Evolutionary conservation across 495 filamentous ascomycete genomes (phyloP).

Genomic region (Penicillium crystallinum): DNA sequence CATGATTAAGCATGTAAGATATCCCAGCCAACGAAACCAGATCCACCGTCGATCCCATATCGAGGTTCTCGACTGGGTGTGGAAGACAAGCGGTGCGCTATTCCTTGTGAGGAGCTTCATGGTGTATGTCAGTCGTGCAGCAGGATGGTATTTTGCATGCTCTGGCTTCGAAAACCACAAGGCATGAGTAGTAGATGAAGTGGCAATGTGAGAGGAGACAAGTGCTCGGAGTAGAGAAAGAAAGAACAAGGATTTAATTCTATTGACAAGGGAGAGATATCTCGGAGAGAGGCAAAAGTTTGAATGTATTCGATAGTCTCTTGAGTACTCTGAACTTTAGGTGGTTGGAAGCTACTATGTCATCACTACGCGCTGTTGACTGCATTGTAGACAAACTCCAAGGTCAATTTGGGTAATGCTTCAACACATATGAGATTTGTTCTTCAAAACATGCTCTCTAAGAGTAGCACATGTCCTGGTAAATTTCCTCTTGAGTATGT

Average conservation of each 20-base stretch:
- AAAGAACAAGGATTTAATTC: no score
- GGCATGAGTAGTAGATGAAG: not conserved
- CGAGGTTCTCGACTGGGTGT: not conserved
- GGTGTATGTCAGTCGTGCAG: not conserved
- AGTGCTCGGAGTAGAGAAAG: no score
- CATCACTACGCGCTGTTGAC: conserved; percentile 18
- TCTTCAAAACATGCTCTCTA: not conserved
- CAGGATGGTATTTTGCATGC: not conserved
- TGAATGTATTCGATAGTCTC: no score
- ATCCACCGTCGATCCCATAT: conserved; percentile 2
- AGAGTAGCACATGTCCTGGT: no score
- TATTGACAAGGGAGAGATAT: no score
- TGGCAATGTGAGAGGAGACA: not conserved
- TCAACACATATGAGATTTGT: not conserved
- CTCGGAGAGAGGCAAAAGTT: no score
- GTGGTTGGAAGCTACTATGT: conserved; percentile 10
- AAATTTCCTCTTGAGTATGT: no score
- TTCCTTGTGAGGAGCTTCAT: not conserved
- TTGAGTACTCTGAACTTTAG: not conserved
- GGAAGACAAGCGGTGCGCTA: conserved; percentile 1
- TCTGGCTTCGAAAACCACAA: not conserved
- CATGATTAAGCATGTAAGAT: conserved; percentile 4
- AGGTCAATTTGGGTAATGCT: not conserved
- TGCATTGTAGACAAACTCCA: conserved; percentile 1
- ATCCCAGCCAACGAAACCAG: conserved; percentile 13